Percentiles rank a stretch among this genome's conserved stretches.
phyloP scores from a whole-genome alignment of 495 filamentous ascomycete species.

The Aspergillus avenaceus region DNA sequence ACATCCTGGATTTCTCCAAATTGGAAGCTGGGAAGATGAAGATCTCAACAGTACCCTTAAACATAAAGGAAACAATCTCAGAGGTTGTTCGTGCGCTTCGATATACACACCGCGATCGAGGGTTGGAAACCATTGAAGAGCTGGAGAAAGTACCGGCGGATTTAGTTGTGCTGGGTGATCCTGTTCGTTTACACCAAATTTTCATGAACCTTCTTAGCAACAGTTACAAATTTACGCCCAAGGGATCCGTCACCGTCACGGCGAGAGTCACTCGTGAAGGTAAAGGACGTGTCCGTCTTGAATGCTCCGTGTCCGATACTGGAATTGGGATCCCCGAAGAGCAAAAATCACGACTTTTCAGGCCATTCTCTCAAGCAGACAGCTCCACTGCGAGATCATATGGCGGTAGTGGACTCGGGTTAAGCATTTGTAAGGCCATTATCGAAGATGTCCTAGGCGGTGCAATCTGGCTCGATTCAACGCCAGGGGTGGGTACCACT shows the following conservation, averaged over 20 bases:
- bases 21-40: conserved; percentile 96
- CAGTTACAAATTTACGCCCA: conserved; percentile 88
- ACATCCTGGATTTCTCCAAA: conserved; percentile 90
- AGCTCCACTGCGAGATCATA: conserved; percentile 82
- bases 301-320: conserved; percentile 84
- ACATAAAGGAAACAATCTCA: conserved; percentile 77
- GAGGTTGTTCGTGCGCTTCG: conserved; percentile 83
- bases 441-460: conserved; percentile 89
- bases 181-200: conserved; percentile 86
- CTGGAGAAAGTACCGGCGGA: conserved; percentile 59
- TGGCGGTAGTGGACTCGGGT: conserved; percentile 82
- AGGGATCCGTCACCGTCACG: conserved; percentile 77
- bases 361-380: conserved; percentile 88
- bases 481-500: conserved; percentile 71
- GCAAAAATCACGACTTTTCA: conserved; percentile 79
- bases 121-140: conserved; percentile 69
- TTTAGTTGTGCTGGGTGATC: conserved; percentile 83
- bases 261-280: conserved; percentile 67
- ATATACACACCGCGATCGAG: conserved; percentile 78
- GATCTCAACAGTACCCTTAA: conserved; percentile 80
- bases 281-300: conserved; percentile 63
- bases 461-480: conserved; percentile 75
- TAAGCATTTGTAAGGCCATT: conserved; percentile 92
- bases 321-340: conserved; percentile 84
- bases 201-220: conserved; percentile 92